Evolutionary conservation across 2,329 filamentous ascomycete species (phyloP).

Genomic region (Aspergillus sp.): DNA sequence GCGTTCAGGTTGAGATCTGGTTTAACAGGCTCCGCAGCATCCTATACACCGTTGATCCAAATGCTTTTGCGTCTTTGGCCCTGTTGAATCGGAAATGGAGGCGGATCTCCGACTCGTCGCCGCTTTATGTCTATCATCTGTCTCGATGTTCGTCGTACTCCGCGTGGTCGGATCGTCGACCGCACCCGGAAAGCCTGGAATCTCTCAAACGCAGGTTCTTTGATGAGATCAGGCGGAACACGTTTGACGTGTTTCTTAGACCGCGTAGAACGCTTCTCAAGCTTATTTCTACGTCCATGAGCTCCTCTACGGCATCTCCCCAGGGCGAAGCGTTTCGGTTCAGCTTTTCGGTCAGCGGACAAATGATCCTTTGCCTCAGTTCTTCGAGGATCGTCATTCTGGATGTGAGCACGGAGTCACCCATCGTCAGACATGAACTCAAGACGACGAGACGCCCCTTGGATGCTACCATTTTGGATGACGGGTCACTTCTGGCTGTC

Average conservation of each 20-base stretch:
- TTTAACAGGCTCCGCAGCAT: constrained; percentile 31
- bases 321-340: constrained; percentile 82
- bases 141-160: constrained; percentile 37
- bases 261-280: constrained; percentile 65
- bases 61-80: constrained; percentile 40
- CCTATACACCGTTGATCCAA: constrained; percentile 39
- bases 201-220: constrained; percentile 58
- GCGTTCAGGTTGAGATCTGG: constrained; percentile 1
- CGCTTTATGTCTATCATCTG: constrained; percentile 41
- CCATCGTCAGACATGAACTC: constrained; percentile 65
- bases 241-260: constrained; percentile 67
- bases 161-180: constrained; percentile 26
- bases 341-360: constrained; percentile 65
- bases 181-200: constrained; percentile 32
- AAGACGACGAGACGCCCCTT: constrained; percentile 69
- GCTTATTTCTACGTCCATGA: constrained; percentile 74
- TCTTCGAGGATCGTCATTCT: constrained; percentile 77
- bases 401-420: constrained; percentile 52
- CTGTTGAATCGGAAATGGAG: constrained; percentile 41
- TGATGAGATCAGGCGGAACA: constrained; percentile 63
- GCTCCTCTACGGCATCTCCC: constrained; percentile 69
- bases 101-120: constrained; percentile 32
- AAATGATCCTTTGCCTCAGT: constrained; percentile 70
- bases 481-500: constrained; percentile 68
- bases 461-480: constrained; percentile 69